phyloP scores from a whole-genome alignment of 1,139 yeast species.

The Hyphopichia wangnamkhiaoensis region DNA sequence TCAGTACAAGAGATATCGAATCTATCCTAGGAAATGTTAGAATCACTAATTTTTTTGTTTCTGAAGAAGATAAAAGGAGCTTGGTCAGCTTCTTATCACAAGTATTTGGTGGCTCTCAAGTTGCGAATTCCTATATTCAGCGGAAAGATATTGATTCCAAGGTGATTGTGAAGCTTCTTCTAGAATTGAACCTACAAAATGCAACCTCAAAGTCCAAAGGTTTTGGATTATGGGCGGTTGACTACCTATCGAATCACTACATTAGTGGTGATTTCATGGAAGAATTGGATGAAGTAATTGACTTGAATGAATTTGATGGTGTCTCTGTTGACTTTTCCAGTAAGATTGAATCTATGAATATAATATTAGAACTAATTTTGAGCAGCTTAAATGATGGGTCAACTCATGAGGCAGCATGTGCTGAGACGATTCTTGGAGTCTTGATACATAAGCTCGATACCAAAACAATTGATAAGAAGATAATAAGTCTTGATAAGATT shows the following conservation, averaged over 20 bases:
- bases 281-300: slow-evolving; percentile 10
- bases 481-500: slow-evolving; percentile 17
- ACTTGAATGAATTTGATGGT: slow-evolving; percentile 12
- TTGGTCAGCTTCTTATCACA: neutral
- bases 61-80: neutral
- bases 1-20: neutral
- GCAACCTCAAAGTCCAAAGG: slow-evolving; percentile 9
- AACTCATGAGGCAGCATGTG: slow-evolving; percentile 24
- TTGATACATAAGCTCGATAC: slow-evolving; percentile 23
- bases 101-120: neutral
- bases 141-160: neutral
- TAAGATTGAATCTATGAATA: slow-evolving; percentile 15
- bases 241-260: slow-evolving; percentile 44
- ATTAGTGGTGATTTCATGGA: slow-evolving; percentile 14
- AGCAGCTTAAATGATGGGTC: slow-evolving; percentile 9
- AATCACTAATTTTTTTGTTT: neutral
- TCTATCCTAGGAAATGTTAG: neutral
- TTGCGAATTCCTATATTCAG: neutral
- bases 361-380: slow-evolving; percentile 13
- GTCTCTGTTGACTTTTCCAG: slow-evolving; percentile 9
- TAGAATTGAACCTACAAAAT: neutral
- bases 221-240: slow-evolving; percentile 43
- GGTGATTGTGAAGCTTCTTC: neutral
- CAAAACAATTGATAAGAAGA: slow-evolving; percentile 16
- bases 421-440: slow-evolving; percentile 42